Base-by-base conservation (phyloP, 768 basidiomycete species). In the Auricularia sp. region DNA sequence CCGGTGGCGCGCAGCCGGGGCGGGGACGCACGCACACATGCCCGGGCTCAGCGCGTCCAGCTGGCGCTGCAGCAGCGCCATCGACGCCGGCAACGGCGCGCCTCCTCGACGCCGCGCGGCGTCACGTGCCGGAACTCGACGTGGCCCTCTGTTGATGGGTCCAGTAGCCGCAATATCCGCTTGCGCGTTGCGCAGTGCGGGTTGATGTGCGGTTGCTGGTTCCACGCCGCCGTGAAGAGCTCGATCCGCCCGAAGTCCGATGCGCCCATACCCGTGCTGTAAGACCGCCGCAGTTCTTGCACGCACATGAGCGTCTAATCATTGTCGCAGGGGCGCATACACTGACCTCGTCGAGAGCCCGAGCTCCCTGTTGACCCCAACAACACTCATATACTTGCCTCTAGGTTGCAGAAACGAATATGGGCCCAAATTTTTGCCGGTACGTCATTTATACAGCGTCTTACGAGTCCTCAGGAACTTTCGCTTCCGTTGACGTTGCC, bases 31-130 rank as follows among this genome's bases (percentile, higher is more conserved):
- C 56, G 7, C 34, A 59, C 56, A 59, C 29, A 24, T 34, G 21
- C 56, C 56, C 11, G 29, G 2, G 34, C 13, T 35, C 24, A 59
- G 24, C 29, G 56, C 56, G 5, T 59, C 56, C 24, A 59, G 8
- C 56, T 59, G 1, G 56, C 56, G 56, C 34, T 59, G 56, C 21
- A 59, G 56, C 3, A 59, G 29, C 3, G 56, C 56, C 56, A 59
- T 59, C 7, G 29, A 33, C 34, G 56, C 56, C 11, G 56, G 56
- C 56, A 24, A 59, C 8, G 56, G 56, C 34, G 56, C 56, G 56
- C 56, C n/a, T 59, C 56, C 24, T 59, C 56, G 56, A 59, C 56
- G 14, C 56, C 56, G 34, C 56, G 56, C 29, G 56, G 56, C 56
- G 13, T 14, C 16, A 59, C 34, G 7, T 34, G 29, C 13, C 56